Conservation (phyloP, 2,329 filamentous ascomycete genomes). For the Fusarium buxicola region DNA sequence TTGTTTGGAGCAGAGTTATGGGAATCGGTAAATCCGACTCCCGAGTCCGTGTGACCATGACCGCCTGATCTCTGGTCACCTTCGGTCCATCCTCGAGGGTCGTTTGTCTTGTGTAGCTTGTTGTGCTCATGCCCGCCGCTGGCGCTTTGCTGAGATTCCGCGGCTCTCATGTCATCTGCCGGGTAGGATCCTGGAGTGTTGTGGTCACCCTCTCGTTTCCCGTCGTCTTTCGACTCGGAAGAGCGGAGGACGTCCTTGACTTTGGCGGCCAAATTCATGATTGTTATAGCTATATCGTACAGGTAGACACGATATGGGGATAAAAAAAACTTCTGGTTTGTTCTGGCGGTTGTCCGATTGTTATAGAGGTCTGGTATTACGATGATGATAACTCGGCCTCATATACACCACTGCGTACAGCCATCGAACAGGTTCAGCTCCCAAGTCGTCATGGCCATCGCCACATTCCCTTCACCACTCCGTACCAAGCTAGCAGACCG, state of each 20-base stretch:
- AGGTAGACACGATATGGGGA: background rate
- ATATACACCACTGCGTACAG: conserved; percentile 14
- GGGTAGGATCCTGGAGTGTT: conserved; percentile 39
- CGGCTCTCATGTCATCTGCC: conserved; percentile 27
- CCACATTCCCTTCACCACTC: too few species aligned
- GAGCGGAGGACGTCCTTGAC: conserved; percentile 28
- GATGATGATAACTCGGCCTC: background rate
- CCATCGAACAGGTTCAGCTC: conserved; percentile 12
- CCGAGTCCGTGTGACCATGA: conserved; percentile 32
- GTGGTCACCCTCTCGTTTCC: conserved; percentile 6
- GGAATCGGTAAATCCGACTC: conserved; percentile 19
- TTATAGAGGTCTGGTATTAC: background rate
- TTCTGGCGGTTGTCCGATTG: background rate
- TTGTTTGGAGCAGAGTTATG: conserved; percentile 5
- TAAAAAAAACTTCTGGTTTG: background rate
- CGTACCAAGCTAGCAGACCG: conserved; percentile 30
- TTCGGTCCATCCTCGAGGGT: conserved; percentile 30
- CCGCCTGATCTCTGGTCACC: conserved; percentile 9
- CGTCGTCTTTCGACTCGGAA: conserved; percentile 12
- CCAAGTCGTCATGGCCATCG: conserved; percentile 34
- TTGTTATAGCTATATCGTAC: background rate
- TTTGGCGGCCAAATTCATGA: conserved; percentile 28
- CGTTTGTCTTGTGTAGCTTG: conserved; percentile 38
- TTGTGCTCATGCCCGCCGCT: conserved; percentile 28
- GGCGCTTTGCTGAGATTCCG: conserved; percentile 10